Evolutionary conservation across 2,329 filamentous ascomycete genomes (phyloP).

Genomic region (Arthrobotrys musiformis): DNA sequence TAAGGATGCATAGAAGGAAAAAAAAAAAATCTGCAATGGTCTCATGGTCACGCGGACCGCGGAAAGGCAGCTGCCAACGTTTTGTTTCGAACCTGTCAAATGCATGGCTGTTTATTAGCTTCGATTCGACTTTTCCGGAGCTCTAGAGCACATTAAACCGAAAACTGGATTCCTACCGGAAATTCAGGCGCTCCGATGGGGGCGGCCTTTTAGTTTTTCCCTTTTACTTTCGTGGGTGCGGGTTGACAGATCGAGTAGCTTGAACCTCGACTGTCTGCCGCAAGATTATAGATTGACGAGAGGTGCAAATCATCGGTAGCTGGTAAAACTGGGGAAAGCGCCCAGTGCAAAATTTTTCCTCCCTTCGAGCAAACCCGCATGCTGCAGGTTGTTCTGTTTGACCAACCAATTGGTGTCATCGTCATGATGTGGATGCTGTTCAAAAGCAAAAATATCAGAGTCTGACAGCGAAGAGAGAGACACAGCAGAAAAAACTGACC

Average conservation of each 20-base stretch:
- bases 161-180: conserved; percentile 31
- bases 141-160: conserved; percentile 46
- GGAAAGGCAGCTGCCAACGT: conserved; percentile 46
- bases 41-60: conserved; percentile 54
- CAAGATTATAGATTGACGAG: conserved; percentile 51
- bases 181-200: conserved; percentile 25
- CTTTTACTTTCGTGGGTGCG: conserved; percentile 27
- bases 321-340: conserved; percentile 53
- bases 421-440: conserved; percentile 5
- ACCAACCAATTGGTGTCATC: conserved; percentile 16
- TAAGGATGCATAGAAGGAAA: not conserved
- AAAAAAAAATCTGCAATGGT: conserved; percentile 10
- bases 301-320: conserved; percentile 43
- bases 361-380: conserved; percentile 24
- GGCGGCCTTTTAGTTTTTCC: not conserved
- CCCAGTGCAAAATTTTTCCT: conserved; percentile 38
- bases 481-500: conserved; percentile 17
- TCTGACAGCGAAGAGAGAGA: conserved; percentile 4
- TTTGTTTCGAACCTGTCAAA: conserved; percentile 44
- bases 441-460: conserved; percentile 30
- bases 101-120: conserved; percentile 34
- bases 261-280: conserved; percentile 42
- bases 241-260: conserved; percentile 48
- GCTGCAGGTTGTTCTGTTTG: conserved; percentile 23
- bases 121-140: conserved; percentile 22